Conservation (phyloP, 2,329 filamentous ascomycete species). For the Sphaerulina populicola region DNA sequence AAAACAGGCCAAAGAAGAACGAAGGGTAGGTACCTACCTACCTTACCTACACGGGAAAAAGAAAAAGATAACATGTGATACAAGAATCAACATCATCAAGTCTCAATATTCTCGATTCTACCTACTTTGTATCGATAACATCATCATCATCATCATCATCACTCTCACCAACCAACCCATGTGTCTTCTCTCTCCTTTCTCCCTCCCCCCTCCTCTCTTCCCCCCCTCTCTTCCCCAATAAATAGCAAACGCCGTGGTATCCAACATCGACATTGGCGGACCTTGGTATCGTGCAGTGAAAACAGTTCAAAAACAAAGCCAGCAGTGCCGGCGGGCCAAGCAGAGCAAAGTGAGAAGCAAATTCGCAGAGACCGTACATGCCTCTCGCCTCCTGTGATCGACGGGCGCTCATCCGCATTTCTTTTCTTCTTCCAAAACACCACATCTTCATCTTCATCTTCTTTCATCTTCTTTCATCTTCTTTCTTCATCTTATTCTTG, state of each 20-base stretch:
- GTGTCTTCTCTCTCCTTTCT: too few species aligned
- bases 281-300: constrained; percentile 2
- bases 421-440: neutral
- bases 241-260: neutral
- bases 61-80: too few species aligned
- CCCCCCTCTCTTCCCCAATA: neutral
- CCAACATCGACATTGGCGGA: neutral
- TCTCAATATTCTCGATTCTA: too few species aligned
- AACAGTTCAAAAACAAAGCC: neutral
- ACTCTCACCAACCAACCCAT: neutral
- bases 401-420: neutral
- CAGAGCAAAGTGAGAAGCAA: neutral
- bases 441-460: neutral
- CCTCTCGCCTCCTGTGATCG: neutral
- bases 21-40: too few species aligned
- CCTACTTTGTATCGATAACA: too few species aligned
- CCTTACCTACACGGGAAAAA: too few species aligned
- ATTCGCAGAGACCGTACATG: neutral
- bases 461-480: neutral
- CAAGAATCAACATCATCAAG: too few species aligned
- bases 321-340: neutral
- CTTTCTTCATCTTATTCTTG: neutral
- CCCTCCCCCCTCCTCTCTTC: too few species aligned
- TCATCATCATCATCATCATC: neutral
- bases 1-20: too few species aligned